phyloP scores from a whole-genome alignment of 768 basidiomycete genomes.

The Coprinopsis strossmayeri region DNA sequence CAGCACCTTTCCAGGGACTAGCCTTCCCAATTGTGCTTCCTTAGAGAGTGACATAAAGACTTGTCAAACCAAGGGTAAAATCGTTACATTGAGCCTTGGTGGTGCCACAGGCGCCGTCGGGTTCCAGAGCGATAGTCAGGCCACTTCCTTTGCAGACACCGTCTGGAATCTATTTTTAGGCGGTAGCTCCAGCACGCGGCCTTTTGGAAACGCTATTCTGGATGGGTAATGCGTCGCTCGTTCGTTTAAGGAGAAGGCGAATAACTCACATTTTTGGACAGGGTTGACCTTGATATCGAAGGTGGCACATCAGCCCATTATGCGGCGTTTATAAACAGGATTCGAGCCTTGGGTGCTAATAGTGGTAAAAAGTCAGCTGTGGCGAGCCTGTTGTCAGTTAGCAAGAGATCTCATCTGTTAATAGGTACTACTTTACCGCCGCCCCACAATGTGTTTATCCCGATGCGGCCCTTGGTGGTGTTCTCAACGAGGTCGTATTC shows the following conservation, averaged over 20 bases:
- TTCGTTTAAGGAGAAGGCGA: neutral
- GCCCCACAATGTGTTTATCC: slow-evolving; percentile 68
- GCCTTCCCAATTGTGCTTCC: slow-evolving; percentile 53
- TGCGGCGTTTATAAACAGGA: slow-evolving; percentile 46
- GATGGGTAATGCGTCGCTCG: slow-evolving; percentile 56
- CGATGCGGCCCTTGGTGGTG: slow-evolving; percentile 51
- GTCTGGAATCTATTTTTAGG: slow-evolving; percentile 74
- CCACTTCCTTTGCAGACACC: slow-evolving; percentile 50
- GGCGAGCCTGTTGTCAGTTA: neutral
- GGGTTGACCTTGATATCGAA: slow-evolving; percentile 72
- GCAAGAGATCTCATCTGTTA: neutral
- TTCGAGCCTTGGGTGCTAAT: slow-evolving; percentile 43
- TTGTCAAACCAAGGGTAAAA: slow-evolving; percentile 62
- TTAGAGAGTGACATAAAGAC: slow-evolving; percentile 55
- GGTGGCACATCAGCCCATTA: slow-evolving; percentile 49
- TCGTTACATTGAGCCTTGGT: slow-evolving; percentile 52
- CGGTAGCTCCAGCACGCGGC: slow-evolving; percentile 47
- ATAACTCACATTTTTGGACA: too few species aligned
- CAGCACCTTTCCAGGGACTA: slow-evolving; percentile 53
- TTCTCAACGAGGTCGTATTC: slow-evolving; percentile 55
- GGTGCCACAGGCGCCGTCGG: slow-evolving; percentile 57
- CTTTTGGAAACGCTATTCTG: slow-evolving; percentile 65
- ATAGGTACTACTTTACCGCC: slow-evolving; percentile 60
- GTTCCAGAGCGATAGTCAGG: slow-evolving; percentile 54
- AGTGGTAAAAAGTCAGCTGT: slow-evolving; percentile 46